These are phyloP conservation scores for Collybiopsis confluens DNA, from an alignment of 768 basidiomycete genomes.

Conservation along the genomic window DNA sequence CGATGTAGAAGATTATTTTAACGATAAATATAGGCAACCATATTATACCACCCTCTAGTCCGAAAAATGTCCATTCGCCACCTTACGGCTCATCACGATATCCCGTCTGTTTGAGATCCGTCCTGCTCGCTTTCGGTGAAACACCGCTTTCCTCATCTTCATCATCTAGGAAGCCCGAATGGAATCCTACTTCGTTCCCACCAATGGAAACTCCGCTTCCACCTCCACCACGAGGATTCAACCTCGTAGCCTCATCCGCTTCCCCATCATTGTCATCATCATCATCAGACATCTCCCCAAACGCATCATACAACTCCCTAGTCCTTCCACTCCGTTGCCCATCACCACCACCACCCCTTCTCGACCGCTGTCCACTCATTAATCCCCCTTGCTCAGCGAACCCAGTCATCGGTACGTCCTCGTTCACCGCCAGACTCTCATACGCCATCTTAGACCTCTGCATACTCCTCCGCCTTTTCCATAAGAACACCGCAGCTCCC, in stretches of 20 bases:
- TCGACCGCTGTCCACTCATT: not conserved
- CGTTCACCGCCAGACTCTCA: slow-evolving; percentile 53
- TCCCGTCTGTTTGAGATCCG: too few relatives aligned
- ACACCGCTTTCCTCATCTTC: slow-evolving; percentile 41
- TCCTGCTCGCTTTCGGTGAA: too few relatives aligned
- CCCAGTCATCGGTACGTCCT: slow-evolving; percentile 70
- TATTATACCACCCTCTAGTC: too few relatives aligned
- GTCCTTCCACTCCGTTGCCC: slow-evolving; percentile 41
- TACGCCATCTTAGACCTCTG: slow-evolving; percentile 43
- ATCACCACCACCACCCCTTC: not conserved
- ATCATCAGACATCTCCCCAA: slow-evolving; percentile 85
- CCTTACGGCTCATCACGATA: too few relatives aligned
- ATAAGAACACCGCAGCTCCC: slow-evolving; percentile 73
- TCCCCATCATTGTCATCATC: slow-evolving; percentile 75
- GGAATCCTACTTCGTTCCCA: slow-evolving; percentile 49
- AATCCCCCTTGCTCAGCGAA: not conserved
- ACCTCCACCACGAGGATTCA: slow-evolving; percentile 34
- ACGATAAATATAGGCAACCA: too few relatives aligned
- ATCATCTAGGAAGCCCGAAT: slow-evolving; percentile 81
- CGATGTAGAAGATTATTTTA: too few relatives aligned
- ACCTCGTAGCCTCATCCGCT: slow-evolving; percentile 67
- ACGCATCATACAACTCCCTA: slow-evolving; percentile 94
- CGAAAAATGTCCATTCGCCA: too few relatives aligned
- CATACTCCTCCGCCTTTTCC: slow-evolving; percentile 53
- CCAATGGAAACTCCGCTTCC: slow-evolving; percentile 16